Percentiles rank a stretch among this genome's conserved stretches.
phyloP scores from a whole-genome alignment of 805 yeast genomes.

The Myxozyma vanderwaltii region DNA sequence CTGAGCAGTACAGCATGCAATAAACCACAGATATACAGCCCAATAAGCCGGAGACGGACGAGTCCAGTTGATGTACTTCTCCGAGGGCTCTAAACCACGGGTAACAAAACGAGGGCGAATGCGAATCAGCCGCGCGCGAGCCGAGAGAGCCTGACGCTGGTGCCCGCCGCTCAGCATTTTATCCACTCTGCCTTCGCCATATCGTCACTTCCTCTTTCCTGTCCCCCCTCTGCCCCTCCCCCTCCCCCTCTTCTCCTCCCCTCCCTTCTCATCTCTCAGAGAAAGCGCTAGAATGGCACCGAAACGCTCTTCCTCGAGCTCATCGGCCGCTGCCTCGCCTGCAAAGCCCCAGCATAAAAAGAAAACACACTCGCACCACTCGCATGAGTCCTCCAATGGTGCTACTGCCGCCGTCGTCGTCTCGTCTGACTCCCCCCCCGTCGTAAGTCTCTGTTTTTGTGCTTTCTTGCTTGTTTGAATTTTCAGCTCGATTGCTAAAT shows the following conservation, averaged over 20 bases:
- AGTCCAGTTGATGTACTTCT: too few species aligned
- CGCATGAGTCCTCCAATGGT: background rate
- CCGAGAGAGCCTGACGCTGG: too few species aligned
- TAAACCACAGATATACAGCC: too few species aligned
- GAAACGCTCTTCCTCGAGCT: conserved; percentile 9
- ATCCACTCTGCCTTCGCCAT: too few species aligned
- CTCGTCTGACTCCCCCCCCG: background rate
- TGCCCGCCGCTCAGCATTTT: background rate
- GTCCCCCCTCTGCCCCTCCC: background rate
- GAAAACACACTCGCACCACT: background rate
- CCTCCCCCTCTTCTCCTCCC: background rate
- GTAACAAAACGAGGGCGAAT: too few species aligned
- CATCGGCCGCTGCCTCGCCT: conserved; percentile 1
- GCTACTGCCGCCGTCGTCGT: background rate
- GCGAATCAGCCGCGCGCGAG: too few species aligned
- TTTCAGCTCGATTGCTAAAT: background rate
- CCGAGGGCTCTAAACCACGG: too few species aligned
- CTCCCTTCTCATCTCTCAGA: background rate
- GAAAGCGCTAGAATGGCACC: background rate
- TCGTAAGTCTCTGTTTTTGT: background rate
- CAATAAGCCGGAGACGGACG: too few species aligned
- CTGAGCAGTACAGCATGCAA: too few species aligned
- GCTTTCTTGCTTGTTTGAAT: background rate
- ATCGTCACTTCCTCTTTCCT: too few species aligned
- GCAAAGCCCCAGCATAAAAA: conserved; percentile 11